These are phyloP conservation scores for Chloranthus sessilifolius DNA, from an alignment of 164 flowering plant species.

Conservation along the genomic window DNA sequence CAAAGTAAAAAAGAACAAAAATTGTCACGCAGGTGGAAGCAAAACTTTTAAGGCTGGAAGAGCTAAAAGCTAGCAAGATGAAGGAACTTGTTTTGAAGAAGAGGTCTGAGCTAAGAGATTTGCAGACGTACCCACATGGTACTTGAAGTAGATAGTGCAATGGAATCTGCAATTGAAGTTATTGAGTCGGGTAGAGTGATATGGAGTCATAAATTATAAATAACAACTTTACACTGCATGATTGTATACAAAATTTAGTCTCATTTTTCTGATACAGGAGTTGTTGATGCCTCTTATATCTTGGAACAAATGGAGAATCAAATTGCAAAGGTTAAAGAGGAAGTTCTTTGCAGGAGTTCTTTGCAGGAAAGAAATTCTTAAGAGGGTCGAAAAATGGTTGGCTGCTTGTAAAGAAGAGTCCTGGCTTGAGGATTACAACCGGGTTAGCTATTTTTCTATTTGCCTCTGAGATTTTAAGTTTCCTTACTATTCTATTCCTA, in stretches of 20 bases:
- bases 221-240: too few relatives aligned
- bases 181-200: conserved; percentile 70
- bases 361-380: conserved; percentile 77
- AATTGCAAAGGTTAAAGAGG: conserved; percentile 59
- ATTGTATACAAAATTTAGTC: too few relatives aligned
- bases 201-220: too few relatives aligned
- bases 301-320: conserved; percentile 61
- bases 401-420: conserved; percentile 75
- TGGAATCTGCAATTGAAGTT: conserved; percentile 58
- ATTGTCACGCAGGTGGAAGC: conserved; percentile 60
- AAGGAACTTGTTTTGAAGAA: conserved; percentile 89
- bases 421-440: conserved; percentile 88
- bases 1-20: not conserved
- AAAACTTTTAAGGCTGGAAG: conserved; percentile 79
- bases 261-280: conserved; percentile 32
- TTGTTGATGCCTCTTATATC: conserved; percentile 38
- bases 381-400: conserved; percentile 77
- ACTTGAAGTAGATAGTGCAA: conserved; percentile 38
- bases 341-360: conserved; percentile 61
- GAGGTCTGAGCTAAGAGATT: conserved; percentile 79
- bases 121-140: conserved; percentile 72
- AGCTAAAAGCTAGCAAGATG: conserved; percentile 84
- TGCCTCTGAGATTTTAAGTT: too few relatives aligned
- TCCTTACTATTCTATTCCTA: too few relatives aligned
- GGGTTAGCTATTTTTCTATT: conserved; percentile 41